These are phyloP conservation scores for Neurospora sp. DNA, from an alignment of 495 filamentous ascomycete species.

Conservation along the genomic window DNA sequence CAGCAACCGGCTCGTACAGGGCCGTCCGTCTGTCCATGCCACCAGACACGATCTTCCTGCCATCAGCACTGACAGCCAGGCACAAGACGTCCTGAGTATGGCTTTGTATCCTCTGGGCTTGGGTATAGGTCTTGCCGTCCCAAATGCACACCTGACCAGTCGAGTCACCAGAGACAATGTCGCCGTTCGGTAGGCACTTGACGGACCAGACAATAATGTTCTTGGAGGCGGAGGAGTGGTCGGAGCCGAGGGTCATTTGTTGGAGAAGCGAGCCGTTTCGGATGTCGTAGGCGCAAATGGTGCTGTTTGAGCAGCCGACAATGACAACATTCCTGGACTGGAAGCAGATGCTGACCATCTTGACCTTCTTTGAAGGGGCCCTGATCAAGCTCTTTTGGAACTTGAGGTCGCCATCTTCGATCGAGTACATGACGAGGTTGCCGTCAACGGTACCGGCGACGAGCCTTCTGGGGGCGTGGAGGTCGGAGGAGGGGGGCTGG, in stretches of 20 bases:
- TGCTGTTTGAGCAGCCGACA: slow-evolving; percentile 87
- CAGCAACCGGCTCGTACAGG: slow-evolving; percentile 57
- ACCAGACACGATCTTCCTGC: slow-evolving; percentile 76
- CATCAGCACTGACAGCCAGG: slow-evolving; percentile 67
- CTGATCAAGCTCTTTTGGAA: slow-evolving; percentile 60
- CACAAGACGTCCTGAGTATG: slow-evolving; percentile 88
- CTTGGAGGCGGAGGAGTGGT: slow-evolving; percentile 61
- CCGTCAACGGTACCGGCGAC: slow-evolving; percentile 91
- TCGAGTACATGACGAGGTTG: slow-evolving; percentile 74
- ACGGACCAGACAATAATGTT: slow-evolving; percentile 89
- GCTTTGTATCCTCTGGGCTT: slow-evolving; percentile 70
- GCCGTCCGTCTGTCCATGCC: slow-evolving; percentile 85
- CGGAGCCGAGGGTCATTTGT: slow-evolving; percentile 76
- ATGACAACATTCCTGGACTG: slow-evolving; percentile 73
- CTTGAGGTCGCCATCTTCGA: slow-evolving; percentile 65
- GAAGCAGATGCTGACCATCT: slow-evolving; percentile 83
- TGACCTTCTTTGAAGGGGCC: slow-evolving; percentile 66
- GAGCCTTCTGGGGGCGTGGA: slow-evolving; percentile 37
- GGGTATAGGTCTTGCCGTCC: slow-evolving; percentile 83
- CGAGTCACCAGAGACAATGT: slow-evolving; percentile 90
- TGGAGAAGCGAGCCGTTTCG: slow-evolving; percentile 61
- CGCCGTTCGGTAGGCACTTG: slow-evolving; percentile 73
- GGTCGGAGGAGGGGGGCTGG: slow-evolving; percentile 48
- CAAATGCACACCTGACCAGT: slow-evolving; percentile 87
- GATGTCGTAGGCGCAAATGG: slow-evolving; percentile 81